Conservation (phyloP, 2,329 filamentous ascomycete species). For the Oidium heveae region DNA sequence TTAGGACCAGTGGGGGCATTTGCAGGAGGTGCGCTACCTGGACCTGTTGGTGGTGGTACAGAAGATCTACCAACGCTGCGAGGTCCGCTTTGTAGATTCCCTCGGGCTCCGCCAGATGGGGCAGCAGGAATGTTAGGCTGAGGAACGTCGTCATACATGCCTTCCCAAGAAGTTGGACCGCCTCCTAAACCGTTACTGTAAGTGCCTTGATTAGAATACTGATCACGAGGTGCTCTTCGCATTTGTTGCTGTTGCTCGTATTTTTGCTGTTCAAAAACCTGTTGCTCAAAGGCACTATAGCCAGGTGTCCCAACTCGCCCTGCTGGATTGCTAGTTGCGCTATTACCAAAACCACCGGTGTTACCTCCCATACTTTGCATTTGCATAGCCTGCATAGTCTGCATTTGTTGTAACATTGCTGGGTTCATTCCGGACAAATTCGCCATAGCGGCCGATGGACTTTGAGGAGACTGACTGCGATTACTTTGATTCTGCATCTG, state of each 20-base stretch:
- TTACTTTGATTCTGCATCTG: conserved; percentile 12
- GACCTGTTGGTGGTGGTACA: conserved; percentile 13
- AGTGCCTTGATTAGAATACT: conserved; percentile 12
- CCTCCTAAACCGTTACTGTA: conserved; percentile 26
- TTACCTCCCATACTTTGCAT: conserved; percentile 17
- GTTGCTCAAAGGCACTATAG: conserved; percentile 39
- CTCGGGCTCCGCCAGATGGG: conserved; percentile 18
- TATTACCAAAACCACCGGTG: conserved; percentile 11
- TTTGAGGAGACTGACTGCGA: conserved; percentile 14
- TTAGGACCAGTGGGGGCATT: conserved; percentile 87
- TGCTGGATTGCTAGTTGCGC: conserved; percentile 18
- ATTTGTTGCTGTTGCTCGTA: conserved; percentile 41
- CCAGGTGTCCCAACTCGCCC: conserved; percentile 17
- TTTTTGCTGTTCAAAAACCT: conserved; percentile 54
- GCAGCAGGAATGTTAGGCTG: conserved; percentile 35
- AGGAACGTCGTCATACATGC: conserved; percentile 92
- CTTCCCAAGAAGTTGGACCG: conserved; percentile 75
- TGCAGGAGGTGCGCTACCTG: conserved; percentile 35
- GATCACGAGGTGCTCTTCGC: conserved; percentile 16
- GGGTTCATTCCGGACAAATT: conserved; percentile 15
- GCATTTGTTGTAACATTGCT: conserved; percentile 25
- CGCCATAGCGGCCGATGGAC: conserved; percentile 10
- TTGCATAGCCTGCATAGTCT: conserved; percentile 22
- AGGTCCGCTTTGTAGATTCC: conserved; percentile 6
- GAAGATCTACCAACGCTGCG: conserved; percentile 12